Evolutionary conservation across 805 yeast genomes (phyloP), one percentile per base, ranked within the genome.

Genomic region (Teunomyces stri): DNA sequence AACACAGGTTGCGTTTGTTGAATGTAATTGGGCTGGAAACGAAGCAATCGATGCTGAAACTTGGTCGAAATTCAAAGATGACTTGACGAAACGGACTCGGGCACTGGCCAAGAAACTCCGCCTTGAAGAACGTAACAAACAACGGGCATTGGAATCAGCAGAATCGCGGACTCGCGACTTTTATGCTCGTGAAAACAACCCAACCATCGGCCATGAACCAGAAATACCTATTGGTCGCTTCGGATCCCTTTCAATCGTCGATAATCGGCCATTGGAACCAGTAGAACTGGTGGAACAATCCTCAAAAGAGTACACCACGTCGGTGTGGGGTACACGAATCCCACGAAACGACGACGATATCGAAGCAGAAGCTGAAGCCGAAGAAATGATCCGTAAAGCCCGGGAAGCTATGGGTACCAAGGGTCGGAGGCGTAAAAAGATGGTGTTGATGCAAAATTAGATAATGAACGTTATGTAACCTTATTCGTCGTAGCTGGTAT

Each of bases 271-370:
- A 9, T 9, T 25, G 7, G 27, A 25, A 25, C 27, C 27, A 2
- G 11, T 25, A 11, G 27, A 25, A 25, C 27, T 25, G 27, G 2
- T 22, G 7, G 27, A 25, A 25, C 27, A 25, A 9, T 25, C 27
- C 2, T 16, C 44, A 6, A 42, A 42, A n/a, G 64, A 63, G 10
- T 66, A 59, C 46, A 69, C 72, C 34, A 78, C 80, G 1, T 84
- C 94, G 0, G 81, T 87, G 2, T 87, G 95, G 95, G 95, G 95
- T 0, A 87, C 94, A 0, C 71, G 66, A 45, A 78, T 81, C 2
- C 77, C 76, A 4, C 71, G 66, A 45, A 54, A 68, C 0, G 75
- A 65, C 65, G 70, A 70, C 25, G 62, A 54, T n/a, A 52, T 61
- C 1, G 73, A 67, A 6, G 78, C 75, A 47, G 78, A 72, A 34